A percentile compares a stretch with the other conserved stretches of the same genome.
Evolutionary conservation across 2,329 filamentous ascomycete species (phyloP).

Genomic region (Talaromyces sp.): DNA sequence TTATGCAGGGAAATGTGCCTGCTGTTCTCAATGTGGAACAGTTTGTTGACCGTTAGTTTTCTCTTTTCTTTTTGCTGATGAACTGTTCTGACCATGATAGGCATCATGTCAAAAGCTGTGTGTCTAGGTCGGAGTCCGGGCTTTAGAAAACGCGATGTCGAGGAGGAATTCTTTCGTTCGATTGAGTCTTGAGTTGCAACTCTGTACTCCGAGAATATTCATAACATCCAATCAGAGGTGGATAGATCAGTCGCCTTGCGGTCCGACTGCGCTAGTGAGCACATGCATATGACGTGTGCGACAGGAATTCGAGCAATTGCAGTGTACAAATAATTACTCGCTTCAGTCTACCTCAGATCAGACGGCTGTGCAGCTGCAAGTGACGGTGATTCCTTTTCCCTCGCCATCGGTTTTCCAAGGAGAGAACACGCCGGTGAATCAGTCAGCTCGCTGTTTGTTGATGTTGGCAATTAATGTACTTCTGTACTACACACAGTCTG

Average conservation of each 20-base stretch:
- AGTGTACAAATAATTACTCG: neutral
- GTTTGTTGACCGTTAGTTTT: constrained; percentile 5
- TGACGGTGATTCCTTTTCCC: neutral
- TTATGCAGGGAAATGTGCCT: constrained; percentile 5
- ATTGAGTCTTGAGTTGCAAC: constrained; percentile 3
- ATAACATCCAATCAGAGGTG: neutral
- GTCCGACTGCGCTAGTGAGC: neutral
- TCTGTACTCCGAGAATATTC: neutral
- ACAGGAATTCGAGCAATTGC: neutral
- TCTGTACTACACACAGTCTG: no score
- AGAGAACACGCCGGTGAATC: no score
- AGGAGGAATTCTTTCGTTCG: constrained; percentile 7
- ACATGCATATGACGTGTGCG: neutral
- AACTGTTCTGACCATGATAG: neutral
- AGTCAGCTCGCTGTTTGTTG: no score
- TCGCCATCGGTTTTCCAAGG: neutral
- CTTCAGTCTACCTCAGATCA: neutral
- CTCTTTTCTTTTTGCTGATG: neutral
- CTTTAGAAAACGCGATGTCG: constrained; percentile 5
- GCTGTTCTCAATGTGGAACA: constrained; percentile 3
- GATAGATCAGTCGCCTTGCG: neutral
- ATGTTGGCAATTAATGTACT: neutral
- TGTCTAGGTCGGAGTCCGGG: constrained; percentile 4
- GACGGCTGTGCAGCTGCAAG: neutral
- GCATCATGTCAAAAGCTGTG: constrained; percentile 6